Evolutionary conservation across 2,329 filamentous ascomycete genomes (phyloP).

Genomic region (Nigrospora sphaerica): DNA sequence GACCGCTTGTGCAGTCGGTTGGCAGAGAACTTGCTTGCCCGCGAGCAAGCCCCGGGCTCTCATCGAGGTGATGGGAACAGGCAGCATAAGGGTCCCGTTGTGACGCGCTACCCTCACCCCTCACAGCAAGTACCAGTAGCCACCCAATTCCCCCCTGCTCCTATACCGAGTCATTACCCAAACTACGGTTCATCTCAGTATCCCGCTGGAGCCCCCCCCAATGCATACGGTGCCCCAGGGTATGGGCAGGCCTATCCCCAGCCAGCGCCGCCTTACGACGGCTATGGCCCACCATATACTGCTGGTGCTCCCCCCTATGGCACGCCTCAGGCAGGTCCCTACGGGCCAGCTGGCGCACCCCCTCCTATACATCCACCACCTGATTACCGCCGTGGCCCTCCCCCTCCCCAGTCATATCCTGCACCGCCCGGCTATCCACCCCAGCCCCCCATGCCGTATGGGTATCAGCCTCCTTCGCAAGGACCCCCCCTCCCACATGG

Average conservation of each 20-base stretch:
- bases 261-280: neutral
- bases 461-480: neutral
- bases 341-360: neutral
- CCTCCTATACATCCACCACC: neutral
- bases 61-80: slow-evolving; percentile 10
- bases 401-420: neutral
- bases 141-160: slow-evolving; percentile 6
- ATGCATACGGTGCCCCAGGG: slow-evolving; percentile 25
- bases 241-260: slow-evolving; percentile 1
- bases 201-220: too few species aligned
- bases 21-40: neutral
- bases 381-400: neutral
- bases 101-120: slow-evolving; percentile 22
- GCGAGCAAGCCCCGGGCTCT: slow-evolving; percentile 13
- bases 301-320: neutral
- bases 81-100: slow-evolving; percentile 20
- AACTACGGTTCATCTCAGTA: too few species aligned
- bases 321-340: neutral
- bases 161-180: slow-evolving; percentile 22
- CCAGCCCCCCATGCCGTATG: neutral
- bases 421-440: slow-evolving; percentile 1
- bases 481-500: neutral
- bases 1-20: too few species aligned
- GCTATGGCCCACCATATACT: neutral
- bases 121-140: slow-evolving; percentile 8